Evolutionary conservation across 116 monocot genomes (phyloP).

Genomic region (Zostera marina): DNA sequence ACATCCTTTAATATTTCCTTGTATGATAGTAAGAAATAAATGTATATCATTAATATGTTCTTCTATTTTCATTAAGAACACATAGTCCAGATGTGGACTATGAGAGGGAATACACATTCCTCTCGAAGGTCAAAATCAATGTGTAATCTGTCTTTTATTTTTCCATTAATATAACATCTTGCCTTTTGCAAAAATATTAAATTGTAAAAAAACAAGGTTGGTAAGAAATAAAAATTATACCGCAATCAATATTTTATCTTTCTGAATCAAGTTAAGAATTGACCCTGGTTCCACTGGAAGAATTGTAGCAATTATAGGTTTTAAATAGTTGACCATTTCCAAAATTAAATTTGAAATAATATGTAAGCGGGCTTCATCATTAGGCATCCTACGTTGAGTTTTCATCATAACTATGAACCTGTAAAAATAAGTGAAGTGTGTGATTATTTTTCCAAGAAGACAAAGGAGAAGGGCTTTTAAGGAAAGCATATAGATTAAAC

Average conservation of each 20-base stretch:
- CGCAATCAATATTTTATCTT: slow-evolving; percentile 52
- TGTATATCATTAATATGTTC: too few species aligned
- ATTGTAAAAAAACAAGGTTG: neutral
- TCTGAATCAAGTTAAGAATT: slow-evolving; percentile 62
- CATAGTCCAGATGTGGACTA: too few species aligned
- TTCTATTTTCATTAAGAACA: too few species aligned
- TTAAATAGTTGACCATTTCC: slow-evolving; percentile 58
- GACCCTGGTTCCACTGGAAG: slow-evolving; percentile 44
- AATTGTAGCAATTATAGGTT: slow-evolving; percentile 56
- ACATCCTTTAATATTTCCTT: too few species aligned
- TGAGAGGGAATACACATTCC: too few species aligned
- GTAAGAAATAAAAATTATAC: slow-evolving; percentile 23
- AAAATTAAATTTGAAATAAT: slow-evolving; percentile 68
- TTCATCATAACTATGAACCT: slow-evolving; percentile 65
- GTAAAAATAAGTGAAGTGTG: neutral
- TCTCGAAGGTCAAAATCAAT: too few species aligned
- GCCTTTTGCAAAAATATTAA: neutral
- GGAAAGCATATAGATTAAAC: too few species aligned
- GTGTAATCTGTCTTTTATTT: too few species aligned
- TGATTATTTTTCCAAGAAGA: neutral
- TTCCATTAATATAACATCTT: too few species aligned
- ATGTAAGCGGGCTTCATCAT: slow-evolving; percentile 78
- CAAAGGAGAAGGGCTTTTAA: too few species aligned
- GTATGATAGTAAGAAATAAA: too few species aligned
- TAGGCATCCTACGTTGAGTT: slow-evolving; percentile 26